Base-by-base conservation (phyloP, 306 rosid species). In the Quillaja saponaria region DNA sequence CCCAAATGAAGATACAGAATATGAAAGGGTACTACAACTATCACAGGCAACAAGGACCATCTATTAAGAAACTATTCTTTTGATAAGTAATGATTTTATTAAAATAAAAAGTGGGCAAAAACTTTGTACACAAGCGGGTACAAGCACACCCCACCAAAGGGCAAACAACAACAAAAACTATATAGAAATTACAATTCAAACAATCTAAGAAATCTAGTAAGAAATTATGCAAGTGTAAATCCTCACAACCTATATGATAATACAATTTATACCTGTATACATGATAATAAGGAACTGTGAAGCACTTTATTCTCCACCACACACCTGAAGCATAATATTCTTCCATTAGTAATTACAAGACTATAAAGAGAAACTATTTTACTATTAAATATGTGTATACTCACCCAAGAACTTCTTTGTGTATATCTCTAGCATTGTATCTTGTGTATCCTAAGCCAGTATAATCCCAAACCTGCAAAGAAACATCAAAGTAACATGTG, bases 281-380 rank as follows among this genome's bases (percentile, higher is more conserved):
- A 72, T 53, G 92, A 86, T 54, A 86, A 69, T 40, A 92, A 78
- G 71, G 98, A 87, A 82, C 75, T 73, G 13, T 78, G 92, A 61
- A 92, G 87, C 58, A 88, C 96, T 74, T 78, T 88, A 77, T 92
- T 88, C 81, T 92, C 98, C 54, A 88, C 98, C 18, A 92, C 96
- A 60, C 95, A 92, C 76, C 98, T 82, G 74, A 34, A 59, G 59
- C 61, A 71, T 49, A 71, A 74, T 47, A 34, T 57, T 51, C 46
- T 55, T 19, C 67, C 58, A 54, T 73, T 69, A 82, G 73, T 50
- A 67, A 77, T 20, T 47, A 45, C 34, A 15, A 28, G 40, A 65
- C 42, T 8, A 58, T 34, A 13, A 37, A 72, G 62, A 40, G 17
- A 8, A 40, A 62, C n/a, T 42, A 52, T 55, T 64, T 73, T 3